A percentile compares a stretch with the other conserved stretches of the same genome.
Conservation (phyloP, 2,329 filamentous ascomycete species). For the Colletotrichum sublineola region DNA sequence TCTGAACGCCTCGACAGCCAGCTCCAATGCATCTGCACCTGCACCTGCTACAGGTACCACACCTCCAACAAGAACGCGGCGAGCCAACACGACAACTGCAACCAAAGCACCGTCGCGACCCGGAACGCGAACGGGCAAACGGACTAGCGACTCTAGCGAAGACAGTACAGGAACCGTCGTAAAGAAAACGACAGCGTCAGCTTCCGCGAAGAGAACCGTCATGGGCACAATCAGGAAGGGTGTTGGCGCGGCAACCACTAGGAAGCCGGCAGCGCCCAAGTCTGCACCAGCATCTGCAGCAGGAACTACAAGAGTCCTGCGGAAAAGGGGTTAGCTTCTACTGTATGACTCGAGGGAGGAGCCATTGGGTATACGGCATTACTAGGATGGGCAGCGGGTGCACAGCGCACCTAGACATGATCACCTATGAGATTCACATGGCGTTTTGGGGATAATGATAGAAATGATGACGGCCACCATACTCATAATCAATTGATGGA, state of each 20-base stretch:
- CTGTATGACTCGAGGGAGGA: background rate
- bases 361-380: slow-evolving; percentile 1
- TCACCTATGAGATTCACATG: slow-evolving; percentile 1
- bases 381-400: background rate
- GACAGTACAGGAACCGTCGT: slow-evolving; percentile 75
- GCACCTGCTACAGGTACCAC: slow-evolving; percentile 46
- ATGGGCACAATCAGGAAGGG: slow-evolving; percentile 68
- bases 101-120: slow-evolving; percentile 51
- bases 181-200: slow-evolving; percentile 61
- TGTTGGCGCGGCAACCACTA: slow-evolving; percentile 61
- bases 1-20: slow-evolving; percentile 59
- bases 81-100: slow-evolving; percentile 53
- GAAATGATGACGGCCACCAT: slow-evolving; percentile 24
- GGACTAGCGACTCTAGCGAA: slow-evolving; percentile 74
- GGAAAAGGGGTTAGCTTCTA: slow-evolving; percentile 61
- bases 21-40: slow-evolving; percentile 50
- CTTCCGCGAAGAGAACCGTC: slow-evolving; percentile 64
- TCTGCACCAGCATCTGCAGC: slow-evolving; percentile 57
- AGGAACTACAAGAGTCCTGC: slow-evolving; percentile 66
- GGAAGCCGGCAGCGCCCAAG: slow-evolving; percentile 62
- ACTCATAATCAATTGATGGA: slow-evolving; percentile 32
- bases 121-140: slow-evolving; percentile 63
- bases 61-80: slow-evolving; percentile 50
- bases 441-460: slow-evolving; percentile 32
- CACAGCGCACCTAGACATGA: slow-evolving; percentile 15